phyloP scores from a whole-genome alignment of 306 rosid genomes.

The Cucurbita maxima region DNA sequence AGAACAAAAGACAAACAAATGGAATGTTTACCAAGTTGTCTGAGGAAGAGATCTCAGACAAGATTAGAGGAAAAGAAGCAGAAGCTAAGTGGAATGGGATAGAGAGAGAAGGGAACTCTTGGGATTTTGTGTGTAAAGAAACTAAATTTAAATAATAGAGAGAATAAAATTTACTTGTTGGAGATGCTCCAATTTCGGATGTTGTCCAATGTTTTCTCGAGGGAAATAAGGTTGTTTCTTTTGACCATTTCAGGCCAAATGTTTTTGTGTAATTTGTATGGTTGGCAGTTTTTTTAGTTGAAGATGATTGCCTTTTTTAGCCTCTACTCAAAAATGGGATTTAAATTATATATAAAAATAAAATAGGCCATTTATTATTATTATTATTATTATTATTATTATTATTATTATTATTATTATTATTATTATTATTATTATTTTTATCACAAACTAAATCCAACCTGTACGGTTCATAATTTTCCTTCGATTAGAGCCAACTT shows the following conservation, averaged over 20 bases:
- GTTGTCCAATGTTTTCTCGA: not conserved
- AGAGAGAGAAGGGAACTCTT: not conserved
- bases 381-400: too few species aligned
- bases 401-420: too few species aligned
- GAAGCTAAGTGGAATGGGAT: not conserved
- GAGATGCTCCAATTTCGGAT: conserved; percentile 7
- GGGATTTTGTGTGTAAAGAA: not conserved
- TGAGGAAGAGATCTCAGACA: conserved; percentile 7
- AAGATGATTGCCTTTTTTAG: not conserved
- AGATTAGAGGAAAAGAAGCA: not conserved
- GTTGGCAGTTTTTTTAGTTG: conserved; percentile 7
- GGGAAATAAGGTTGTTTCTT: not conserved
- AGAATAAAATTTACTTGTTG: not conserved
- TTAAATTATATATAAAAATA: too few species aligned
- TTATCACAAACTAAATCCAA: too few species aligned
- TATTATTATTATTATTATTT: too few species aligned
- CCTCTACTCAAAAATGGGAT: not conserved
- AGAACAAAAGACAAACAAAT: not conserved
- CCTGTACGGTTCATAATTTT: too few species aligned
- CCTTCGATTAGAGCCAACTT: too few species aligned
- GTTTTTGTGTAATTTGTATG: not conserved
- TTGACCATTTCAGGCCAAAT: conserved; percentile 1
- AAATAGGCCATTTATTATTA: too few species aligned
- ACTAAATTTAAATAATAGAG: not conserved
- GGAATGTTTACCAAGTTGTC: not conserved